These are phyloP conservation scores for Fusarium buharicum DNA, from an alignment of 2,329 filamentous ascomycete genomes.

Conservation along the genomic window DNA sequence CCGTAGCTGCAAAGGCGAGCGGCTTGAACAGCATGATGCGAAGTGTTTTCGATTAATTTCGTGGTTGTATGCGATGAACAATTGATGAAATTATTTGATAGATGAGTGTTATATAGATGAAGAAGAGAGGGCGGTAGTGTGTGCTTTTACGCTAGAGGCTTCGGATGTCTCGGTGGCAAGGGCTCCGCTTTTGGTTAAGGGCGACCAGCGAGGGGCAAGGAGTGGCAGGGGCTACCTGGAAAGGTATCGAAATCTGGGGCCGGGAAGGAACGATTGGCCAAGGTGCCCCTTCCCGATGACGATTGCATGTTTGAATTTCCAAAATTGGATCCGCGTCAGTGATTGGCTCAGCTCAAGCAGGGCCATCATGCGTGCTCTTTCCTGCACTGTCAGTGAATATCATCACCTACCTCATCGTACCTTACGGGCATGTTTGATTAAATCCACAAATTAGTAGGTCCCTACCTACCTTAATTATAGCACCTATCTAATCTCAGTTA, in stretches of 20 bases:
- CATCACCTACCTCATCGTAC: too few species aligned
- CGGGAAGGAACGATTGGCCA: conserved; percentile 3
- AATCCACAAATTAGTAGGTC: too few species aligned
- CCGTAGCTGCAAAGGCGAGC: conserved; percentile 49
- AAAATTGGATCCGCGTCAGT: conserved; percentile 4
- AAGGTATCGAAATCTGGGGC: conserved; percentile 30
- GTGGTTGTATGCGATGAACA: background rate
- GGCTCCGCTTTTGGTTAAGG: conserved; percentile 30
- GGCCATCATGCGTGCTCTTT: conserved; percentile 16
- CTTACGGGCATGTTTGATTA: too few species aligned
- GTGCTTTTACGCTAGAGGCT: conserved; percentile 13
- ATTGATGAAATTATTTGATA: conserved; percentile 1
- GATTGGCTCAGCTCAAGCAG: conserved; percentile 12
- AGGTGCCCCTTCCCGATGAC: conserved; percentile 11
- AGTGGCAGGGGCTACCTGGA: background rate
- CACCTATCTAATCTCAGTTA: too few species aligned
- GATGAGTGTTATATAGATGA: conserved; percentile 7
- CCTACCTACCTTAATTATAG: too few species aligned
- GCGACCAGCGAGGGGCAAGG: background rate
- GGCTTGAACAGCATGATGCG: conserved; percentile 49
- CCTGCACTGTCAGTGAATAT: background rate
- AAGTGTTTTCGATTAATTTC: background rate
- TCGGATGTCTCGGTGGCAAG: conserved; percentile 40
- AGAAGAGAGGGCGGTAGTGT: conserved; percentile 1
- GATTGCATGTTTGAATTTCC: background rate